Evolutionary conservation across 768 basidiomycete species (phyloP), one percentile per base, ranked within the genome.

Genomic region (Crucibulum laeve): DNA sequence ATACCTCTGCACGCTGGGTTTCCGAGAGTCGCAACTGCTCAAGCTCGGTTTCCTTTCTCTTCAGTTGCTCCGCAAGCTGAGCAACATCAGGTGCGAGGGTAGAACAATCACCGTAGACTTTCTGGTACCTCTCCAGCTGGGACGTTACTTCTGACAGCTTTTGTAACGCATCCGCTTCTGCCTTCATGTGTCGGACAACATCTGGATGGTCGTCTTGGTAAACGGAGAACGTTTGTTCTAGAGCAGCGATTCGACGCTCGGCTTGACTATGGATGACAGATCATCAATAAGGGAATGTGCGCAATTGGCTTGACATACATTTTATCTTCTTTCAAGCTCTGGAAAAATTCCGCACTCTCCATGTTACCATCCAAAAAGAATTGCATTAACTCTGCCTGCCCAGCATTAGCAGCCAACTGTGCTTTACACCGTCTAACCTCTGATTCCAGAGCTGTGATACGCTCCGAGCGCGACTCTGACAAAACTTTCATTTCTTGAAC

Each of bases 391-490:
- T 91, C 85, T 47, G 81, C 79, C 18, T 86, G 74, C 4, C 84
- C 81, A 1, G 76, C 70, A 21, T 80, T 65, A 0, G 90, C 89
- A 15, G 88, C 91, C n/a, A 94, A 67, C 23, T 78, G 76, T 13
- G 84, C 74, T 60, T 86, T 89, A 49, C 86, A 70, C 18, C 92
- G 74, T 32, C 68, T 72, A 8, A 87, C 66, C 59, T 97, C 91
- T 1, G 84, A 84, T 48, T 80, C 68, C 19, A 95, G 59, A 22
- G 80, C 76, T 10, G 59, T 58, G 34, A 97, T 82, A 28, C 92
- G 84, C 47, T 87, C 87, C 80, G 70, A 67, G 51, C 84, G 80
- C 5, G 80, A 76, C 41, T 84, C 80, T 4, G 78, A 76, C 22
- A 93, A 63, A 3, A 65, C 64, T 56, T 83, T 82, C 40, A 81